phyloP scores from a whole-genome alignment of 1,284 basidiomycete species.

The Leccinum angustisporum region DNA sequence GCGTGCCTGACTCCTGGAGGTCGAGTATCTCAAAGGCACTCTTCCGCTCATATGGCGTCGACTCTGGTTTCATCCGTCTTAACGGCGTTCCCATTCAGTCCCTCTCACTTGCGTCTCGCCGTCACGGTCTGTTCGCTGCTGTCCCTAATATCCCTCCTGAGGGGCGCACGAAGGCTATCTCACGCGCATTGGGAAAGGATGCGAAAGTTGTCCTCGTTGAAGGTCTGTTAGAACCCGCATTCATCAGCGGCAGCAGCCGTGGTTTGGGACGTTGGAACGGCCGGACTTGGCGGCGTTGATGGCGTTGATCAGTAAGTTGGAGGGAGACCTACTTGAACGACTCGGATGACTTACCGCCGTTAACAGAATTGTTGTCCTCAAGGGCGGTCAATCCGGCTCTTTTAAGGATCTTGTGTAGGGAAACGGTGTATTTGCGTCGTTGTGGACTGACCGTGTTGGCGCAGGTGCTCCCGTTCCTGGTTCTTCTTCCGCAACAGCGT shows the following conservation, averaged over 20 bases:
- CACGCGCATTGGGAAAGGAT: conserved; percentile 82
- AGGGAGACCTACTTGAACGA: neutral
- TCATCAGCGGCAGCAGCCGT: neutral
- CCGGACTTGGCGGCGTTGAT: too few relatives aligned
- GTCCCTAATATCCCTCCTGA: conserved; percentile 83
- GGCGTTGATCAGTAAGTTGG: conserved; percentile 55
- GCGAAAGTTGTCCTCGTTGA: conserved; percentile 55
- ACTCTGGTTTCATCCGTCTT: conserved; percentile 71
- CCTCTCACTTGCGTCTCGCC: conserved; percentile 63
- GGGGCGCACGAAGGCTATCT: conserved; percentile 86
- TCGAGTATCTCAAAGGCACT: conserved; percentile 81
- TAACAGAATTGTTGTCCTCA: conserved; percentile 74
- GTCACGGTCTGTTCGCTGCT: conserved; percentile 80
- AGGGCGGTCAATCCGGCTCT: conserved; percentile 75
- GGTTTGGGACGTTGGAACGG: too few relatives aligned
- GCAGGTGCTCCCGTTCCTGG: conserved; percentile 31
- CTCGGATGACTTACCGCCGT: conserved; percentile 7
- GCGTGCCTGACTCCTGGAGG: conserved; percentile 79
- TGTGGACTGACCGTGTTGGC: conserved; percentile 81
- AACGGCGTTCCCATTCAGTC: conserved; percentile 82
- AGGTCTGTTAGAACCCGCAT: too few relatives aligned
- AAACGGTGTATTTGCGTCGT: conserved; percentile 71
- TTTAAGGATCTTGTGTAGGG: conserved; percentile 70
- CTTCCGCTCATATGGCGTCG: conserved; percentile 84
- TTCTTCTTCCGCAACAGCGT: conserved; percentile 24